These are phyloP conservation scores for Epipyxis sp. DNA, from an alignment of 108 stramenopile species.

Conservation along the genomic window DNA sequence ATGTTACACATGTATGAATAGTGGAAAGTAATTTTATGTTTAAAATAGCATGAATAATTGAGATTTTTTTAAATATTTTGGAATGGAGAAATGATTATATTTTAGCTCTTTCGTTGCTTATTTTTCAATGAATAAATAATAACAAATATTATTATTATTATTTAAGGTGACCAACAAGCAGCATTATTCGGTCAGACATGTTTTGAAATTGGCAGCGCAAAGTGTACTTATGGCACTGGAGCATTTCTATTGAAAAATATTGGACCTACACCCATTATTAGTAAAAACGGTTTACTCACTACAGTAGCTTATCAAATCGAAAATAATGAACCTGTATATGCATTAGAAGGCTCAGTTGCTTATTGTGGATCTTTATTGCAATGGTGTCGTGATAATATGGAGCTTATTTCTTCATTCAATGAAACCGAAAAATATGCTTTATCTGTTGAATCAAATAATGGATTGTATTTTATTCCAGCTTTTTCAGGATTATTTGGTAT, in stretches of 20 bases:
- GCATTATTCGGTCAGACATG: conserved; percentile 91
- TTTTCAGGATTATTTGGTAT: conserved; percentile 90
- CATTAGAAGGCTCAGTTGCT: conserved; percentile 88
- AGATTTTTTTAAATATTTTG: too few species aligned
- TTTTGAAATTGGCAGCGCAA: conserved; percentile 80
- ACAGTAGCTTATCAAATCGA: conserved; percentile 85
- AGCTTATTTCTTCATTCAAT: conserved; percentile 69
- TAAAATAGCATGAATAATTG: too few species aligned
- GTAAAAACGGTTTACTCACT: conserved; percentile 78
- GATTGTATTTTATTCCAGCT: conserved; percentile 93
- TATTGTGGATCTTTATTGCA: conserved; percentile 87
- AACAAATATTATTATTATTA: too few species aligned
- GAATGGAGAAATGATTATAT: too few species aligned
- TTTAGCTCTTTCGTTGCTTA: too few species aligned
- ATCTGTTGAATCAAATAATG: conserved; percentile 66
- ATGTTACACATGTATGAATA: too few species aligned
- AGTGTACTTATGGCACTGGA: conserved; percentile 93
- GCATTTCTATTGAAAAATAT: conserved; percentile 97
- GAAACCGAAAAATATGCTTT: conserved; percentile 78
- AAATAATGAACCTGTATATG: conserved; percentile 65
- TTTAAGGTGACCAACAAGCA: conserved; percentile 97
- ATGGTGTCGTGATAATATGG: conserved; percentile 92
- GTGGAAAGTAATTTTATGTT: too few species aligned
- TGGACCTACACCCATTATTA: conserved; percentile 58
- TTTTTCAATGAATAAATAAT: too few species aligned